Conservation (phyloP, 345 rosid species). For the Eucalyptus pauciflora region DNA sequence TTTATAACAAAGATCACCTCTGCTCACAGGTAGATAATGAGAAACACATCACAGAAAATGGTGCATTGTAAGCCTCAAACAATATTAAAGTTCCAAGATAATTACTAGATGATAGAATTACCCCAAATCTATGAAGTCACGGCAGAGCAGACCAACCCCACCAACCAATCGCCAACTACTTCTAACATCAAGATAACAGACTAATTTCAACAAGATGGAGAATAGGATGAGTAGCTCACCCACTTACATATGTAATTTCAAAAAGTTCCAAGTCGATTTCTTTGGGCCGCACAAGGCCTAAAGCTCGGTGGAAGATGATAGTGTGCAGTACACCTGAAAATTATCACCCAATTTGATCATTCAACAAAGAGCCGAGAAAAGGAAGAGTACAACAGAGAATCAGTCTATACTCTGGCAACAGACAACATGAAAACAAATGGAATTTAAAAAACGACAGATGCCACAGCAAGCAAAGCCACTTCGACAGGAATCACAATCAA, state of each 20-base stretch:
- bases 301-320: slow-evolving; percentile 81
- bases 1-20: background rate
- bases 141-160: background rate
- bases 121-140: background rate
- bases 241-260: slow-evolving; percentile 75
- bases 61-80: background rate
- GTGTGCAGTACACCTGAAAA: slow-evolving; percentile 81
- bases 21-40: background rate
- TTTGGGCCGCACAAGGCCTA: slow-evolving; percentile 89
- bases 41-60: background rate
- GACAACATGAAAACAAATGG: background rate
- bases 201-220: background rate
- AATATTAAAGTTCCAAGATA: background rate
- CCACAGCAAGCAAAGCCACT: background rate
- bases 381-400: background rate
- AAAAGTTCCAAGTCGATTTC: slow-evolving; percentile 88
- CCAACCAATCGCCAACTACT: background rate
- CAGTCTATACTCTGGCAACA: background rate
- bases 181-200: background rate
- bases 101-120: background rate
- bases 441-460: background rate
- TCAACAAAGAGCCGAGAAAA: background rate
- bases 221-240: background rate
- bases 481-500: background rate
- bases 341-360: background rate